Evolutionary conservation across 768 basidiomycete species (phyloP).

Genomic region (Lactarius hatsudake): DNA sequence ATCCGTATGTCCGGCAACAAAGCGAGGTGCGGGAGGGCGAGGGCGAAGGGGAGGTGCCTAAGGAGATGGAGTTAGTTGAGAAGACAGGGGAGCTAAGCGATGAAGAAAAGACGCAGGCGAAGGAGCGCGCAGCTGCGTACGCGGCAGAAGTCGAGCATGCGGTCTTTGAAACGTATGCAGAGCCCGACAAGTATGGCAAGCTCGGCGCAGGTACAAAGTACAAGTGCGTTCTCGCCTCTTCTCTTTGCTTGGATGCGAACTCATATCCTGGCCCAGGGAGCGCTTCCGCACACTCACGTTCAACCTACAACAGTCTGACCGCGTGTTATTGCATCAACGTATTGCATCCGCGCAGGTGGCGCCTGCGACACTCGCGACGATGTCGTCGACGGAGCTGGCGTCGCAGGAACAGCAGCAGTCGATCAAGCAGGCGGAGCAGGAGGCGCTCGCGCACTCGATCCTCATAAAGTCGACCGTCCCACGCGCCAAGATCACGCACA

Average conservation of each 20-base stretch:
- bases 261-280: constrained; percentile 49
- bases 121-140: constrained; percentile 55
- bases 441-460: constrained; percentile 82
- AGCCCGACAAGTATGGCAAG: constrained; percentile 69
- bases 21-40: constrained; percentile 27
- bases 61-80: background rate
- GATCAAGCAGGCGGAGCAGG: constrained; percentile 78
- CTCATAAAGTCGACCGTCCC: constrained; percentile 62
- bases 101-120: constrained; percentile 59
- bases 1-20: constrained; percentile 50
- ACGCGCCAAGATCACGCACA: constrained; percentile 87
- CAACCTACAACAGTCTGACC: constrained; percentile 82
- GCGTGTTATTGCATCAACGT: constrained; percentile 72
- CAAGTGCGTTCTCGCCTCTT: constrained; percentile 53
- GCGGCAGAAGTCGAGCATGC: constrained; percentile 71
- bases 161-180: constrained; percentile 72
- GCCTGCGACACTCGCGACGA: constrained; percentile 70
- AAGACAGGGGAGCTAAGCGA: constrained; percentile 43
- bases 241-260: background rate
- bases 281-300: constrained; percentile 89
- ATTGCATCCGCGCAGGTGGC: constrained; percentile 66
- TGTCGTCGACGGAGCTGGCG: constrained; percentile 87
- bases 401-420: constrained; percentile 83
- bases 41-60: constrained; percentile 13
- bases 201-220: constrained; percentile 70